phyloP scores from a whole-genome alignment of 176 grass and related monocot genomes.

The Paspalum notatum region DNA sequence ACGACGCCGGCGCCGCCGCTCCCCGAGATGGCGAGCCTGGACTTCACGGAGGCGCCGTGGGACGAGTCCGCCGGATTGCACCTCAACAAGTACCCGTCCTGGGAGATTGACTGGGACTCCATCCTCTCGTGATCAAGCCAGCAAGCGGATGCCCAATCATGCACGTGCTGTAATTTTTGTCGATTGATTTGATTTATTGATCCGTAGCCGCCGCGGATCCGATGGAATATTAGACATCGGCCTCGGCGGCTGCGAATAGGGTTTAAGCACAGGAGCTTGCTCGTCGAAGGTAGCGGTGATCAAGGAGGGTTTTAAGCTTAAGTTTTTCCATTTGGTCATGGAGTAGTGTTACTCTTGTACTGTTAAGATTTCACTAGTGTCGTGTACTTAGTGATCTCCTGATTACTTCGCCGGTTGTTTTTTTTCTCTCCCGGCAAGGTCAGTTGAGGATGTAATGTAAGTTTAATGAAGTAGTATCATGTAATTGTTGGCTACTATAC shows the following conservation, averaged over 20 bases:
- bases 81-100: conserved; percentile 71
- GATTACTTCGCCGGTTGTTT: conserved; percentile 65
- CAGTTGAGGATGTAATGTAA: conserved; percentile 55
- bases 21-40: conserved; percentile 77
- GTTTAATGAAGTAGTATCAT: conserved; percentile 20
- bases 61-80: conserved; percentile 76
- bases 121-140: conserved; percentile 66
- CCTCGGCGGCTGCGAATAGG: conserved; percentile 50
- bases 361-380: conserved; percentile 37
- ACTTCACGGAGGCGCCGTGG: conserved; percentile 94
- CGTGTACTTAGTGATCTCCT: conserved; percentile 41
- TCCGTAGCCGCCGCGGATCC: conserved; percentile 15
- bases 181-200: background rate
- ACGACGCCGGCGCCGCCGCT: conserved; percentile 32
- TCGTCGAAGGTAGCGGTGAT: conserved; percentile 6
- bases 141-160: conserved; percentile 26
- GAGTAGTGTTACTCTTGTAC: conserved; percentile 18
- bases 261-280: conserved; percentile 48
- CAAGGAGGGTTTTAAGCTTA: conserved; percentile 57
- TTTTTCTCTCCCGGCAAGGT: conserved; percentile 51
- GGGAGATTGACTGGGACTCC: conserved; percentile 97
- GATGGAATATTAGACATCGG: conserved; percentile 98
- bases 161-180: conserved; percentile 44
- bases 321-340: conserved; percentile 26
- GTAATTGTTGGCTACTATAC: conserved; percentile 49